A percentile compares a stretch with the other conserved stretches of the same genome.
Evolutionary conservation across 768 basidiomycete species (phyloP).

Genomic region (Kwoniella europaea): DNA sequence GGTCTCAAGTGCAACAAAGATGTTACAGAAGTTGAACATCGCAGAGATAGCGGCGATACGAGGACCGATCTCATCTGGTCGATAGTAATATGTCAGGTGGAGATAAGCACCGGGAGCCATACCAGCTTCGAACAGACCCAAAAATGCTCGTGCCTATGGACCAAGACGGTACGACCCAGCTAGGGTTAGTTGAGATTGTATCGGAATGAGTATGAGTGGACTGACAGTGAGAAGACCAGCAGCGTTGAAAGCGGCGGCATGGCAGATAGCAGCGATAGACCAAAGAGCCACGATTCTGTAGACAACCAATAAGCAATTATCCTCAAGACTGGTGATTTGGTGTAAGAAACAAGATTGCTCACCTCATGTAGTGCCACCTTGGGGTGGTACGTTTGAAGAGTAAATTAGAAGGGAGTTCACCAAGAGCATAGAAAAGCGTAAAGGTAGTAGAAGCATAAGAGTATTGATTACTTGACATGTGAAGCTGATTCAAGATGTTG

Average conservation of each 20-base stretch:
- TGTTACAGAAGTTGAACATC: constrained; percentile 32
- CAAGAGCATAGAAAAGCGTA: constrained; percentile 39
- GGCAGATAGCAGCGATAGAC: constrained; percentile 21
- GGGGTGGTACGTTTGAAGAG: constrained; percentile 46
- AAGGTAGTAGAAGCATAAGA: constrained; percentile 34
- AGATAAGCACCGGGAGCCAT: constrained; percentile 39
- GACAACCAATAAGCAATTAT: background rate
- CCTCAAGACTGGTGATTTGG: no score
- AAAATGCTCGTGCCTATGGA: constrained; percentile 22
- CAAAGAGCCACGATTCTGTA: constrained; percentile 15
- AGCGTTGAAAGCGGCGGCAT: constrained; percentile 16
- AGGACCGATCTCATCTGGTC: constrained; percentile 42
- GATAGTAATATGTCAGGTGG: constrained; percentile 44
- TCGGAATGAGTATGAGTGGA: background rate
- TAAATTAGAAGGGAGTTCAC: constrained; percentile 43
- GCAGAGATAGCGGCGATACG: constrained; percentile 25
- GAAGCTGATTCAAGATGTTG: constrained; percentile 41
- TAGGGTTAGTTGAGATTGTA: no score
- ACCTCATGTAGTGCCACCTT: constrained; percentile 27
- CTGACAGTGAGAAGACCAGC: constrained; percentile 18
- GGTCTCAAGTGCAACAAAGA: constrained; percentile 37
- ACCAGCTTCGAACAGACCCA: constrained; percentile 41
- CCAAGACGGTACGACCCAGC: no score
- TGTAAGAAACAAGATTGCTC: background rate
- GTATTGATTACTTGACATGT: constrained; percentile 42